Percentiles rank a stretch among this genome's conserved stretches.
These are phyloP conservation scores for Cryptococcus depauperatus DNA, from an alignment of 1,284 basidiomycete species.

Conservation along the genomic window DNA sequence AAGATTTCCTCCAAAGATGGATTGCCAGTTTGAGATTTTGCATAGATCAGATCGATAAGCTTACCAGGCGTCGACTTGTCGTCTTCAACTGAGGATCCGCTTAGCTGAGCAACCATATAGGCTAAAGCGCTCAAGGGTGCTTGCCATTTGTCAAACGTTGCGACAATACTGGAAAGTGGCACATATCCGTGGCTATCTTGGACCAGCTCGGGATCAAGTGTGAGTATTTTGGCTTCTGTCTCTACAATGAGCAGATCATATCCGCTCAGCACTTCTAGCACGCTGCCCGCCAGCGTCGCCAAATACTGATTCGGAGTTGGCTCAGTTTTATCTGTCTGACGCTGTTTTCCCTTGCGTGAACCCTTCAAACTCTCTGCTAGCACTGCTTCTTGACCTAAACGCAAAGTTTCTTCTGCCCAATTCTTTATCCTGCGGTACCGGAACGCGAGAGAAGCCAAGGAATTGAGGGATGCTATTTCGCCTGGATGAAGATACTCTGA, in stretches of 20 bases:
- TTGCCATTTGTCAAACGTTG: slow-evolving; percentile 75
- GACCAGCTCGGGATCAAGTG: slow-evolving; percentile 63
- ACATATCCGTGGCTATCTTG: slow-evolving; percentile 58
- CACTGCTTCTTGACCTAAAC: slow-evolving; percentile 43
- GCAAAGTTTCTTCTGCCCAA: slow-evolving; percentile 21
- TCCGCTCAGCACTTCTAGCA: slow-evolving; percentile 64
- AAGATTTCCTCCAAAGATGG: slow-evolving; percentile 64
- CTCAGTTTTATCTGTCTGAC: slow-evolving; percentile 5
- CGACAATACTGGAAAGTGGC: slow-evolving; percentile 68
- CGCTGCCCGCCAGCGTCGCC: slow-evolving; percentile 61
- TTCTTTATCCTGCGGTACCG: slow-evolving; percentile 62
- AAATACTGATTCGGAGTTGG: slow-evolving; percentile 52
- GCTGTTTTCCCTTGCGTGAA: slow-evolving; percentile 14
- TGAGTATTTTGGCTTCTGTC: slow-evolving; percentile 68
- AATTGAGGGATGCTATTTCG: slow-evolving; percentile 68
- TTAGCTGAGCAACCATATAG: slow-evolving; percentile 55
- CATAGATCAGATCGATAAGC: slow-evolving; percentile 64
- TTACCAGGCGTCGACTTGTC: slow-evolving; percentile 59
- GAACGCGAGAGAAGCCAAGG: slow-evolving; percentile 60
- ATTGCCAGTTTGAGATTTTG: slow-evolving; percentile 64
- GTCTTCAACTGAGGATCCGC: not conserved
- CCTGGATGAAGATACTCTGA: slow-evolving; percentile 70
- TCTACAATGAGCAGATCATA: slow-evolving; percentile 71
- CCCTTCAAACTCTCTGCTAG: slow-evolving; percentile 12
- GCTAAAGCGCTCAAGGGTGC: slow-evolving; percentile 64